These are phyloP conservation scores for Cucurbita pepo DNA, from an alignment of 306 rosid species.

Conservation along the genomic window DNA sequence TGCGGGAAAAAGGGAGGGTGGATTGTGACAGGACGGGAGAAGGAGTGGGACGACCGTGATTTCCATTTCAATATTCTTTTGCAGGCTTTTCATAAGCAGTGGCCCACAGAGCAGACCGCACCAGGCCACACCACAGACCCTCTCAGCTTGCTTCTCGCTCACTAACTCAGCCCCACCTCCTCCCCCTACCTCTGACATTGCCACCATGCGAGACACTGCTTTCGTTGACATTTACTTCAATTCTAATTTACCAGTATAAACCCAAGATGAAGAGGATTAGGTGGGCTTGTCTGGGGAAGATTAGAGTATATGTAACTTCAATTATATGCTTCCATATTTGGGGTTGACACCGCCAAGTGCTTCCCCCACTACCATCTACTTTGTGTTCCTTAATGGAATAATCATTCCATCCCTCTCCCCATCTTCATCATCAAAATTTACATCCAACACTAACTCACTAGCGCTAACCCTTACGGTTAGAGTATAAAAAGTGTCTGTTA, in stretches of 20 bases:
- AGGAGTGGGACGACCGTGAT: conserved; percentile 64
- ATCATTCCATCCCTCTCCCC: conserved; percentile 8
- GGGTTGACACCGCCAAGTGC: conserved; percentile 42
- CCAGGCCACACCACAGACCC: not conserved
- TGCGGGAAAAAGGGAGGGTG: conserved; percentile 48
- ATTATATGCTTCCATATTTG: conserved; percentile 26
- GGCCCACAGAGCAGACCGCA: conserved; percentile 13
- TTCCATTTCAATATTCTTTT: conserved; percentile 73
- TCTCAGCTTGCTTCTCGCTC: conserved; percentile 24
- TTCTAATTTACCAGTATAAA: not conserved
- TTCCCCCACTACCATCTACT: conserved; percentile 29
- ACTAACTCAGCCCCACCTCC: conserved; percentile 12
- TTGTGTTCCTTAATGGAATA: conserved; percentile 20
- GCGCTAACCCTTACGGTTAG: too few species aligned
- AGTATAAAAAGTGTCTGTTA: too few species aligned
- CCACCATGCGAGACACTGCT: conserved; percentile 15
- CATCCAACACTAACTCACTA: too few species aligned
- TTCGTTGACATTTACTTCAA: conserved; percentile 18
- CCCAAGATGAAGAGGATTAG: not conserved
- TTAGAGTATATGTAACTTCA: conserved; percentile 9
- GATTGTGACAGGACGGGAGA: conserved; percentile 60
- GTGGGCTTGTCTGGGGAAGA: not conserved
- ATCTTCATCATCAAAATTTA: conserved; percentile 2
- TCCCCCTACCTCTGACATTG: conserved; percentile 11
- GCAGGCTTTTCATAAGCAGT: conserved; percentile 52